Percentiles rank a stretch among this genome's conserved stretches.
phyloP scores from a whole-genome alignment of 2,329 filamentous ascomycete genomes.

The Monilinia fructicola region DNA sequence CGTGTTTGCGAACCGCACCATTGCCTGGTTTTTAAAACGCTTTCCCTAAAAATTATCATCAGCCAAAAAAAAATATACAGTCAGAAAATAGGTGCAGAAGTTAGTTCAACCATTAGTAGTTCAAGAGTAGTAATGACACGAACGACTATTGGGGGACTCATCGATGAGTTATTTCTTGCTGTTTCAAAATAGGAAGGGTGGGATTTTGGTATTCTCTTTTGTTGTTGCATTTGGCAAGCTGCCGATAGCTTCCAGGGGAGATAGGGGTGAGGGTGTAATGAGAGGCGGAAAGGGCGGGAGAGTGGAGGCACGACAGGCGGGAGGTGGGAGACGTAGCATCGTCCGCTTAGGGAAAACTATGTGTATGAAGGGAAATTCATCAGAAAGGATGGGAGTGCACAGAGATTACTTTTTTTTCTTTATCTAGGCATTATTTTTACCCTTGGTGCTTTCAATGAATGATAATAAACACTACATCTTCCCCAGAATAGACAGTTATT shows the following conservation, averaged over 20 bases:
- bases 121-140: conserved; percentile 20
- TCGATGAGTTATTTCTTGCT: conserved; percentile 16
- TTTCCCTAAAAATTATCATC: not conserved
- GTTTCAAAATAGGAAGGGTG: not conserved
- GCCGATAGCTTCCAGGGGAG: not conserved
- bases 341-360: not conserved
- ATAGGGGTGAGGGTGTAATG: not conserved
- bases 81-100: conserved; percentile 2
- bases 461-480: not conserved
- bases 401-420: not conserved
- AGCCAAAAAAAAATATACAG: not conserved
- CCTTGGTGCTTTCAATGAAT: not conserved
- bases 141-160: conserved; percentile 12
- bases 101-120: conserved; percentile 14
- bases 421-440: not conserved
- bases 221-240: not conserved
- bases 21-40: not conserved
- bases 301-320: not conserved
- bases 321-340: not conserved
- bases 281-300: not conserved
- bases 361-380: not conserved
- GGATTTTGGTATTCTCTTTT: not conserved
- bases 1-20: too few relatives aligned
- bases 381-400: not conserved
- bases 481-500: not conserved